Evolutionary conservation across 805 yeast species (phyloP).

Genomic region (Nakazawaea anatomiae): DNA sequence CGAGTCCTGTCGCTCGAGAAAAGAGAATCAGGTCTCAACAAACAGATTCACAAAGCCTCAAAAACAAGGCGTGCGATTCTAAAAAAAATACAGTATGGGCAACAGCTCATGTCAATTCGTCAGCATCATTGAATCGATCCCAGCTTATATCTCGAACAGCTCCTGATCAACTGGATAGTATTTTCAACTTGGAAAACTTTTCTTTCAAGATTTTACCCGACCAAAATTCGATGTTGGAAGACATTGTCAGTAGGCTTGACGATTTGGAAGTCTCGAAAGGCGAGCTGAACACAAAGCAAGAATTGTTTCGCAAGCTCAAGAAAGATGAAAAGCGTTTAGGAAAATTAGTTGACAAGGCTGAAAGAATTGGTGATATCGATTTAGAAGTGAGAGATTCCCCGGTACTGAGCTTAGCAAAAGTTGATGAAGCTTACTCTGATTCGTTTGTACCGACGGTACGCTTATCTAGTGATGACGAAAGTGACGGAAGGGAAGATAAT

Average conservation of each 20-base stretch:
- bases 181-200: background rate
- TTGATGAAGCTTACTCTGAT: background rate
- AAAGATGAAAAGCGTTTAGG: background rate
- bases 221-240: background rate
- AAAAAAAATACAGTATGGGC: too few relatives aligned
- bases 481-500: background rate
- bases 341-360: background rate
- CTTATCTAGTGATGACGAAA: background rate
- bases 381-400: too few relatives aligned
- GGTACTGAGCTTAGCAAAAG: too few relatives aligned
- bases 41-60: too few relatives aligned
- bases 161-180: too few relatives aligned
- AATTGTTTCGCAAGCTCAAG: background rate
- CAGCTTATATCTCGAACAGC: too few relatives aligned
- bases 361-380: background rate
- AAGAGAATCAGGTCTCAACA: too few relatives aligned
- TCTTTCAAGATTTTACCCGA: background rate
- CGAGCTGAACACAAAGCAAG: background rate
- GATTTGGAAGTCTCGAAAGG: background rate
- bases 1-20: background rate
- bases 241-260: background rate
- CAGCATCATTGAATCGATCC: too few relatives aligned
- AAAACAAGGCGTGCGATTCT: too few relatives aligned
- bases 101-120: too few relatives aligned
- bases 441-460: background rate